Conservation (phyloP, 2,329 filamentous ascomycete genomes). For the Dactylellina drechsleri region DNA sequence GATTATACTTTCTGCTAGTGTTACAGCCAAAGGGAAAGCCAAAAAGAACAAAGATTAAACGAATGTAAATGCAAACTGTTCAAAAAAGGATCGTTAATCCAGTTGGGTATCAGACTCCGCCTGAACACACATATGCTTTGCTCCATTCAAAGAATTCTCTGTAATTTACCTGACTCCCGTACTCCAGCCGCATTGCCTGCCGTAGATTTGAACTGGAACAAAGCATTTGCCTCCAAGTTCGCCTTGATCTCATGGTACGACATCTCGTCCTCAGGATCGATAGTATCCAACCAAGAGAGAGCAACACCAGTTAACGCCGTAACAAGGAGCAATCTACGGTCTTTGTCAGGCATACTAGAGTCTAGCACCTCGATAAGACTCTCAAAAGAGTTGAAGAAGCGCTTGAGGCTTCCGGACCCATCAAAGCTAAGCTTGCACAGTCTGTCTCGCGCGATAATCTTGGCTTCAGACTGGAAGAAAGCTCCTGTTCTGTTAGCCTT, state of each 20-base stretch:
- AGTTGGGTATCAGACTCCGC: conserved; percentile 14
- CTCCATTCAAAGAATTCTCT: conserved; percentile 11
- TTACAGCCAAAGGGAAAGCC: not conserved
- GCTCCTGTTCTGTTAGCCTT: conserved; percentile 6
- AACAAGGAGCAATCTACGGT: conserved; percentile 39
- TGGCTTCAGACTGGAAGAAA: conserved; percentile 38
- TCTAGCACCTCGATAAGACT: conserved; percentile 42
- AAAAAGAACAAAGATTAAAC: not conserved
- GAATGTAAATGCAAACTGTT: not conserved
- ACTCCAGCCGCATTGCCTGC: not conserved
- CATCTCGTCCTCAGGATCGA: conserved; percentile 39
- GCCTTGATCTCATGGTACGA: conserved; percentile 38
- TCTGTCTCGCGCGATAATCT: conserved; percentile 42
- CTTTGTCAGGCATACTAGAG: conserved; percentile 41
- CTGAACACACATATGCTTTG: conserved; percentile 1
- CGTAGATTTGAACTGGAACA: conserved; percentile 20
- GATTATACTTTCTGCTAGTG: not conserved
- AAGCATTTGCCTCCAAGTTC: conserved; percentile 13
- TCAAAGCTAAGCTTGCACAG: conserved; percentile 44
- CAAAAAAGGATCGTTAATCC: not conserved
- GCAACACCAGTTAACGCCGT: conserved; percentile 36
- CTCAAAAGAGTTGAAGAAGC: conserved; percentile 44
- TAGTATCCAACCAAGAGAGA: conserved; percentile 27
- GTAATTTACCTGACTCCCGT: conserved; percentile 11
- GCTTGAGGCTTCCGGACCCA: conserved; percentile 26